Conservation (phyloP, 2,329 filamentous ascomycete species). For the Talaromyces albobiverticillius region DNA sequence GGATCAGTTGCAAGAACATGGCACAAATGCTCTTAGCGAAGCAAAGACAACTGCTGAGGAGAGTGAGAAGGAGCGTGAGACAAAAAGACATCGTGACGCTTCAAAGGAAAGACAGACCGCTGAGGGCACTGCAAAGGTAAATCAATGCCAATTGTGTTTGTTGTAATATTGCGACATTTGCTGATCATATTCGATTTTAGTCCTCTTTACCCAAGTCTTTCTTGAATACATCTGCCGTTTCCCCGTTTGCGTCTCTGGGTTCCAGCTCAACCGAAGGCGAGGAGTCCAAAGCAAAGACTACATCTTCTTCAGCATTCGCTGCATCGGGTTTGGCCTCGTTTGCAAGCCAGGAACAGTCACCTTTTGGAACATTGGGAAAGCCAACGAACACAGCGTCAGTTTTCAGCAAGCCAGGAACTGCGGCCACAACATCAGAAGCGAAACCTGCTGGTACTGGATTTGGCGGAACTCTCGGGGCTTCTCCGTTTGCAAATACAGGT, state of each 20-base stretch:
- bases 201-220: slow-evolving; percentile 37
- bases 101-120: slow-evolving; percentile 35
- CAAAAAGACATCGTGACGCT: slow-evolving; percentile 42
- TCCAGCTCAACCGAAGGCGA: slow-evolving; percentile 21
- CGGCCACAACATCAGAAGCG: slow-evolving; percentile 11
- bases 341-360: slow-evolving; percentile 59
- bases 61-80: slow-evolving; percentile 36
- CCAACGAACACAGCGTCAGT: slow-evolving; percentile 38
- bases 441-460: slow-evolving; percentile 28
- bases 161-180: background rate
- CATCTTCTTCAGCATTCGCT: slow-evolving; percentile 62
- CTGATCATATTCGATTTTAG: slow-evolving; percentile 20
- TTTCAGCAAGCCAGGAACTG: slow-evolving; percentile 31
- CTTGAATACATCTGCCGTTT: slow-evolving; percentile 41
- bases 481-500: slow-evolving; percentile 28
- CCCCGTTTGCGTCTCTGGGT: slow-evolving; percentile 40
- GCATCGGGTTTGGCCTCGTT: slow-evolving; percentile 67
- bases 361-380: slow-evolving; percentile 58
- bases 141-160: background rate
- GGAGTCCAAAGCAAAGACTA: slow-evolving; percentile 20
- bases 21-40: slow-evolving; percentile 21
- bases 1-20: slow-evolving; percentile 40
- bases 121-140: slow-evolving; percentile 23
- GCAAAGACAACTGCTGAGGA: slow-evolving; percentile 18
- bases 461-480: slow-evolving; percentile 26